Evolutionary conservation across 31 red algal species (phyloP).

Genomic region (Odonthalia washingtoniensis): DNA sequence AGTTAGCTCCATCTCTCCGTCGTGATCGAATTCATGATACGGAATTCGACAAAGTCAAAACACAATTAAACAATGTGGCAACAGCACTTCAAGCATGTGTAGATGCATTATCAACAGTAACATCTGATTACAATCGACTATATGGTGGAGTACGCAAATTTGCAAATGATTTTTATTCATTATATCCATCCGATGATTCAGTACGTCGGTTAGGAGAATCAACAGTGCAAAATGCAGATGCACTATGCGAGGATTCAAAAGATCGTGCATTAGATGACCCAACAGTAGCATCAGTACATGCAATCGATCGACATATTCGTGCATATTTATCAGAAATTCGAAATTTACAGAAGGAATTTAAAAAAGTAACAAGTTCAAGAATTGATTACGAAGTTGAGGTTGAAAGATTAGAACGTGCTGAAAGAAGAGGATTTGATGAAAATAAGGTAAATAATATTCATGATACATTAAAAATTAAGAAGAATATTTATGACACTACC

Average conservation of each 20-base stretch:
- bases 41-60: conserved; percentile 73
- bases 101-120: conserved; percentile 51
- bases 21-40: conserved; percentile 73
- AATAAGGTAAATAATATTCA: conserved; percentile 16
- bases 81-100: conserved; percentile 76
- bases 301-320: conserved; percentile 73
- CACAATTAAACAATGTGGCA: conserved; percentile 71
- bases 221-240: conserved; percentile 63
- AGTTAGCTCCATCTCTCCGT: conserved; percentile 60
- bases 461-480: conserved; percentile 50
- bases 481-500: conserved; percentile 72
- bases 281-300: conserved; percentile 50
- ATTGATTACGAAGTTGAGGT: conserved; percentile 57
- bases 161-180: conserved; percentile 82
- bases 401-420: conserved; percentile 57
- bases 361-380: conserved; percentile 61
- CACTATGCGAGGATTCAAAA: conserved; percentile 57
- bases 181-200: conserved; percentile 81
- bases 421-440: conserved; percentile 70
- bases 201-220: conserved; percentile 79
- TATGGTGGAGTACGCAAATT: conserved; percentile 75
- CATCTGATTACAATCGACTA: conserved; percentile 69
- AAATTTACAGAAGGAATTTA: conserved; percentile 77
- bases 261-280: conserved; percentile 38
- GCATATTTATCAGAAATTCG: conserved; percentile 81